Percentiles rank a stretch among this genome's conserved stretches.
These are phyloP conservation scores for Plasmodium billcollinsi DNA, from an alignment of 169 alveolate species.

Conservation along the genomic window DNA sequence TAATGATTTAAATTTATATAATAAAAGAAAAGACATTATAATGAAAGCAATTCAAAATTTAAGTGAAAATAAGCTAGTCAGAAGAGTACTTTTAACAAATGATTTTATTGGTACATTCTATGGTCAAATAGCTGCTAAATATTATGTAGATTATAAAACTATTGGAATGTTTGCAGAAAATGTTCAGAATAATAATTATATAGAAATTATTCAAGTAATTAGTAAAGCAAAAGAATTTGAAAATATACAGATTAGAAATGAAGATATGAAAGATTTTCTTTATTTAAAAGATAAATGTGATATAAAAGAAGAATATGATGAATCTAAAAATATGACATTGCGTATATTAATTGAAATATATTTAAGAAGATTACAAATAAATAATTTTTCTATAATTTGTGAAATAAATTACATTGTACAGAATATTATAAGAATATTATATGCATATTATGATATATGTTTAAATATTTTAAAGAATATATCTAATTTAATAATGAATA, in stretches of 20 bases:
- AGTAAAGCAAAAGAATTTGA: slow-evolving; percentile 74
- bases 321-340: slow-evolving; percentile 63
- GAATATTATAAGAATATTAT: slow-evolving; percentile 93
- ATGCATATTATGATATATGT: slow-evolving; percentile 94
- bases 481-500: slow-evolving; percentile 86
- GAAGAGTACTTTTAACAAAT: slow-evolving; percentile 77
- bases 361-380: slow-evolving; percentile 87
- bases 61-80: slow-evolving; percentile 81
- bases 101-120: slow-evolving; percentile 88
- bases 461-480: slow-evolving; percentile 87
- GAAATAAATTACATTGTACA: slow-evolving; percentile 95
- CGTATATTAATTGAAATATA: slow-evolving; percentile 91
- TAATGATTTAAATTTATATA: slow-evolving; percentile 77
- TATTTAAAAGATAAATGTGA: slow-evolving; percentile 45
- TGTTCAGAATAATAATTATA: slow-evolving; percentile 35
- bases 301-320: slow-evolving; percentile 55
- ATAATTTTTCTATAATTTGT: slow-evolving; percentile 92
- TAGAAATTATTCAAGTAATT: slow-evolving; percentile 58
- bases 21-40: slow-evolving; percentile 77
- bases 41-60: slow-evolving; percentile 80
- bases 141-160: slow-evolving; percentile 91
- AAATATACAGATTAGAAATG: slow-evolving; percentile 73
- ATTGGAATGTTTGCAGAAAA: slow-evolving; percentile 66
- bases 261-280: slow-evolving; percentile 71
- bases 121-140: slow-evolving; percentile 92